Evolutionary conservation across 129 eudicot genomes (phyloP).

Genomic region (Silybum marianum): DNA sequence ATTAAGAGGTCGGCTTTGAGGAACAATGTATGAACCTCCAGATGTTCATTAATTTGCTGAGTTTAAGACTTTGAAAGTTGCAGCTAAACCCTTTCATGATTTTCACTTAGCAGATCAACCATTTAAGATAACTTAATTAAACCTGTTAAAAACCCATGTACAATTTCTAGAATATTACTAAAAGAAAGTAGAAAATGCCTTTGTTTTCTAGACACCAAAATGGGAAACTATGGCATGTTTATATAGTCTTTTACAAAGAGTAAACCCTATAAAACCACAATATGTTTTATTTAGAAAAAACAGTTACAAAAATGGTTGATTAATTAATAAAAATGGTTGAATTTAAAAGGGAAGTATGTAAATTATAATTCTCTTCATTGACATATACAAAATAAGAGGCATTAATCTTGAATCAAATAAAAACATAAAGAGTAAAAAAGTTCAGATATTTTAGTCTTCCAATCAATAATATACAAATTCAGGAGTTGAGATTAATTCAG

Average conservation of each 20-base stretch:
- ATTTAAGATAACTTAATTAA: background rate
- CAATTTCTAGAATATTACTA: background rate
- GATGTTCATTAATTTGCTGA: background rate
- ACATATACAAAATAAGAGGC: no score
- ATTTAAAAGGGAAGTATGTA: background rate
- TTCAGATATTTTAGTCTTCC: background rate
- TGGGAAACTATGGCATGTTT: slow-evolving; percentile 2
- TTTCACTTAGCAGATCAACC: background rate
- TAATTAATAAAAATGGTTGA: no score
- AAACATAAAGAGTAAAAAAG: background rate
- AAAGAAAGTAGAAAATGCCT: background rate
- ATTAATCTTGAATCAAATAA: no score
- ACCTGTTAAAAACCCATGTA: background rate
- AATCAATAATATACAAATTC: slow-evolving; percentile 20
- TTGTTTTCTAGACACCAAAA: background rate
- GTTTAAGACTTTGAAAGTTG: background rate
- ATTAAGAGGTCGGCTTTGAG: background rate
- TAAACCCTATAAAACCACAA: background rate
- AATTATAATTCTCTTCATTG: background rate
- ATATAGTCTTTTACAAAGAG: background rate
- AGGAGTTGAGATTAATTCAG: background rate
- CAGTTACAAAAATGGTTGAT: background rate
- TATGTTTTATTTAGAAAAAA: background rate
- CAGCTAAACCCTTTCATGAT: background rate
- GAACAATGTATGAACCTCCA: background rate